phyloP scores from a whole-genome alignment of 2,329 filamentous ascomycete species.

The Calonectria pseudoreteaudii region DNA sequence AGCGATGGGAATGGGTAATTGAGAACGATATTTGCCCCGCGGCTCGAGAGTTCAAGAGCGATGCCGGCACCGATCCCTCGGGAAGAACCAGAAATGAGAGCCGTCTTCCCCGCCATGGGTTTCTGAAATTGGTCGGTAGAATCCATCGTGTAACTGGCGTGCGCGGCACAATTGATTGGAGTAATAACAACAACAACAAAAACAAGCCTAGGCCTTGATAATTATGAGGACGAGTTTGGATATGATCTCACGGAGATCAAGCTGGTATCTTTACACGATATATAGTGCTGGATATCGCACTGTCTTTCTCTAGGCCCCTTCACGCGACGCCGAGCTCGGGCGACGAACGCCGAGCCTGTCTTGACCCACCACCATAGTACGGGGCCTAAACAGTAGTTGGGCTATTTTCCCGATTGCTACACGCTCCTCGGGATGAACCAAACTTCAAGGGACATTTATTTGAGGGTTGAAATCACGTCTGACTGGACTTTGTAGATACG shows the following conservation, averaged over 20 bases:
- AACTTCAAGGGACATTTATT: neutral
- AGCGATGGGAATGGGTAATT: slow-evolving; percentile 13
- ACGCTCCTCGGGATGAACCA: neutral
- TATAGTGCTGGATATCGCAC: neutral
- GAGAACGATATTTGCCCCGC: slow-evolving; percentile 7
- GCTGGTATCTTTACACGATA: neutral
- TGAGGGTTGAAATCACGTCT: neutral
- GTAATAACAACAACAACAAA: no score
- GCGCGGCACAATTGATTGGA: no score
- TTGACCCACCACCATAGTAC: neutral
- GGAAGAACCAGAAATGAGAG: slow-evolving; percentile 1
- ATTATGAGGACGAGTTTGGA: no score
- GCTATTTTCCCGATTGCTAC: neutral
- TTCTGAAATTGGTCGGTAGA: neutral
- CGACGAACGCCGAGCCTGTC: neutral
- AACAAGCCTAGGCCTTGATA: neutral
- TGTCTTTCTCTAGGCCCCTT: neutral
- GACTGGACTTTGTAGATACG: neutral
- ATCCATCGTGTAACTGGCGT: neutral
- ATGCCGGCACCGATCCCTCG: slow-evolving; percentile 13
- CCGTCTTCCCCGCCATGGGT: neutral
- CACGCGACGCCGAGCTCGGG: neutral
- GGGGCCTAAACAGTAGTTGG: neutral
- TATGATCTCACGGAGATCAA: neutral
- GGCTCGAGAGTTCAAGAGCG: slow-evolving; percentile 3